These are phyloP conservation scores for Bipolaris oryzae DNA, from an alignment of 2,329 filamentous ascomycete species.

Conservation along the genomic window DNA sequence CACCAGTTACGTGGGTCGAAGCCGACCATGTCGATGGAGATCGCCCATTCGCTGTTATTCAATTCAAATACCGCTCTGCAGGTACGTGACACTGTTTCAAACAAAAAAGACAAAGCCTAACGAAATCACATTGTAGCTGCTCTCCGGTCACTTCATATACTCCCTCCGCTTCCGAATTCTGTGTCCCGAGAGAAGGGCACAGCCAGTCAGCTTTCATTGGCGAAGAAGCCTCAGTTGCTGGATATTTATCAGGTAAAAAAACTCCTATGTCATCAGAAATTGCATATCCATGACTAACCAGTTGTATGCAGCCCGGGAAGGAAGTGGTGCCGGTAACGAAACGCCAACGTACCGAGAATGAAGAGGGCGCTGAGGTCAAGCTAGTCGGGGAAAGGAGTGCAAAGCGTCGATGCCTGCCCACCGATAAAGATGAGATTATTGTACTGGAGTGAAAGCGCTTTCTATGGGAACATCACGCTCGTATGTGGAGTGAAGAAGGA, in stretches of 20 bases:
- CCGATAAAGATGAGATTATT: slow-evolving; percentile 13
- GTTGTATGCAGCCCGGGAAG: not conserved
- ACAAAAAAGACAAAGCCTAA: too few relatives aligned
- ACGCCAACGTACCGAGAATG: slow-evolving; percentile 1
- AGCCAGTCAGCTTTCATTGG: not conserved
- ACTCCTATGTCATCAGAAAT: not conserved
- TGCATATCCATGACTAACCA: not conserved
- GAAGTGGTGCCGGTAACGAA: not conserved
- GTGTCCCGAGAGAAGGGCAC: not conserved
- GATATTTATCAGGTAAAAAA: not conserved
- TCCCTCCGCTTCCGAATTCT: slow-evolving; percentile 30
- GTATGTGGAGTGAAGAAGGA: not conserved
- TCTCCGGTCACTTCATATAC: slow-evolving; percentile 36
- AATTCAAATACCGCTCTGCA: slow-evolving; percentile 24
- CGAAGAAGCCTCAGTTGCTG: not conserved
- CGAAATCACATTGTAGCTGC: slow-evolving; percentile 1
- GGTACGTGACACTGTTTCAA: not conserved
- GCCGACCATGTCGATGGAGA: slow-evolving; percentile 5
- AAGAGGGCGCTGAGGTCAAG: slow-evolving; percentile 1
- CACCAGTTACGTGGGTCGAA: slow-evolving; percentile 4
- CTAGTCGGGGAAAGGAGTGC: slow-evolving; percentile 4
- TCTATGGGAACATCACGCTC: not conserved
- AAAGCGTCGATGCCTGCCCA: slow-evolving; percentile 14
- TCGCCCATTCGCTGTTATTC: slow-evolving; percentile 18
- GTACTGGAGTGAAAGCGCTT: slow-evolving; percentile 10